Percentiles rank a stretch among this genome's conserved stretches.
These are phyloP conservation scores for Cerioporus squamosus DNA, from an alignment of 1,284 basidiomycete species.

Conservation along the genomic window DNA sequence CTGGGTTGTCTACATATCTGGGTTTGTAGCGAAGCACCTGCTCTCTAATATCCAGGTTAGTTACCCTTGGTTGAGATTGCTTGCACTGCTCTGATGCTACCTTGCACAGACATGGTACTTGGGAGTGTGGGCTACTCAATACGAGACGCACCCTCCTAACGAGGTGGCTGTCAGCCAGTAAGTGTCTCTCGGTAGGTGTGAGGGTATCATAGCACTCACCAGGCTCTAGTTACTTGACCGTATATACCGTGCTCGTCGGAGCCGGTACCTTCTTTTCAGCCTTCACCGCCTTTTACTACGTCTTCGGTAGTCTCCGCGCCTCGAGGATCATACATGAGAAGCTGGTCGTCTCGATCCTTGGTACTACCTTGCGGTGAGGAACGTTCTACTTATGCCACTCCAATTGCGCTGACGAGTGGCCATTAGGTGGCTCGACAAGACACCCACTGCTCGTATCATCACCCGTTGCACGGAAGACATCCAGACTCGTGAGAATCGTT, in stretches of 20 bases:
- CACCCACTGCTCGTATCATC: conserved; percentile 60
- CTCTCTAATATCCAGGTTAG: conserved; percentile 21
- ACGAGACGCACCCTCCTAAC: conserved; percentile 24
- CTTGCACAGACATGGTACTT: conserved; percentile 25
- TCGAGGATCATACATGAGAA: conserved; percentile 59
- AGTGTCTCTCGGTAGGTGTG: neutral
- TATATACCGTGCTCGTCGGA: conserved; percentile 45
- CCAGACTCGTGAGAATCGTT: conserved; percentile 34
- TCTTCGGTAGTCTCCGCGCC: conserved; percentile 51
- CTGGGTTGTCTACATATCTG: conserved; percentile 34
- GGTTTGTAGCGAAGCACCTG: conserved; percentile 23
- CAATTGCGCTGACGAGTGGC: neutral
- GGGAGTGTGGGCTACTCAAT: conserved; percentile 24
- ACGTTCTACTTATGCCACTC: conserved; percentile 20
- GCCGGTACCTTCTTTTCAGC: conserved; percentile 32
- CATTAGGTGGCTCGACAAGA: conserved; percentile 56
- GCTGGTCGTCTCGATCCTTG: conserved; percentile 60
- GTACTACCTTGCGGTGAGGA: conserved; percentile 51
- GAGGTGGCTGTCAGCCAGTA: conserved; percentile 11
- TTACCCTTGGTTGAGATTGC: conserved; percentile 15
- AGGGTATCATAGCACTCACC: neutral
- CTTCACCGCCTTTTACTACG: conserved; percentile 35
- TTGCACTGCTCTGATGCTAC: neutral
- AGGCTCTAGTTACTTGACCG: conserved; percentile 42
- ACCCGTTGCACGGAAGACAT: conserved; percentile 65